Evolutionary conservation across 495 filamentous ascomycete genomes (phyloP), one percentile per base, ranked within the genome.

Genomic region (Penicillium cosmopolitanum): DNA sequence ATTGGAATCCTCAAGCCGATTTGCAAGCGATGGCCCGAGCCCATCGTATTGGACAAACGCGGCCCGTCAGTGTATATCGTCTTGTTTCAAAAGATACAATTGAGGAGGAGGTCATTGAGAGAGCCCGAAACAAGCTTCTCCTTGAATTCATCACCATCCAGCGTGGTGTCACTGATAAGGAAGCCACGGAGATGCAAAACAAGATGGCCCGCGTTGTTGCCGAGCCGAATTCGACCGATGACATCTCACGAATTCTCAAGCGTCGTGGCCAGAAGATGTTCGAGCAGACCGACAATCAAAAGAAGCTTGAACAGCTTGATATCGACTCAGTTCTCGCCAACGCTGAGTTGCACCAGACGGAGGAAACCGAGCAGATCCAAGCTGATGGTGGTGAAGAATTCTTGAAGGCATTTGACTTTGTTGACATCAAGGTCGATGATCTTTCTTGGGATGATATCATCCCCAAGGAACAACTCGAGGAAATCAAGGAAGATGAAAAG

Each of bases 1-100:
- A 99, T 68, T 99, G 96, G 96, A 99, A 99, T 60, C 95, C 95
- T 13, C 95, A 99, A 70, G 95, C 95, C 0, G 95, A 99, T 80
- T 77, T 99, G 54, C 95, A 99, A 65, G 95, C 95, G 18, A 99
- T 99, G 95, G 94, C 95, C 46, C 87, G 95, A 64, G 96, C 96
- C 50, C 96, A 99, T 74, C 89, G 95, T 65, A 99, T 99, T 55
- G 95, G 95, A 1, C 95, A 99, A 74, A 96, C 93, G 67, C 92
- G 86, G 55, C 93, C 96, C 38, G 95, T 99, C 57, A 97, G 87
- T 63, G 90, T 99, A 33, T 99, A 97, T 67, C 86, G 95, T 28
- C 80, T 99, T 21, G 94, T 98, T 10, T 95, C 95, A 5, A 97
- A 97, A 67, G 95, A 99, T 70, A 98, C 96, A 0, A 92, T 99